phyloP scores from a whole-genome alignment of 805 yeast genomes.

The Lachancea meyersii region DNA sequence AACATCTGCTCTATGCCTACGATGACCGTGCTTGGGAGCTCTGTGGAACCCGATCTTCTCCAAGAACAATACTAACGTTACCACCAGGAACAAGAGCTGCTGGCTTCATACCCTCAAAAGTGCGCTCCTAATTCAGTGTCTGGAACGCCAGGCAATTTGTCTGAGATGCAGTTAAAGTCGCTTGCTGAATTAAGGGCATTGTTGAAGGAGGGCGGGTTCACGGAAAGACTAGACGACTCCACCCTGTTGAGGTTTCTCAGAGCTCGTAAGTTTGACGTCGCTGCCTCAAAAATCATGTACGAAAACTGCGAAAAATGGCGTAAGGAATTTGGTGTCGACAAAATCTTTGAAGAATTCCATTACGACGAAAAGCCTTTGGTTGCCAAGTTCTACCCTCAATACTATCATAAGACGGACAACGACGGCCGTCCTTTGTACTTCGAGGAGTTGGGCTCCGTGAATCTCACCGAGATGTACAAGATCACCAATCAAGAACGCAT shows the following conservation, averaged over 20 bases:
- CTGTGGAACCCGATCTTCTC: not conserved
- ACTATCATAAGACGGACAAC: constrained; percentile 92
- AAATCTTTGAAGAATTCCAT: constrained; percentile 78
- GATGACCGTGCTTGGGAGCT: no score
- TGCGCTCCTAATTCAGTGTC: constrained; percentile 56
- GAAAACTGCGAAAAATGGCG: constrained; percentile 90
- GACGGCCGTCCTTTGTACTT: constrained; percentile 96
- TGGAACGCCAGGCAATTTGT: constrained; percentile 79
- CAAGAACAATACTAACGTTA: constrained; percentile 3
- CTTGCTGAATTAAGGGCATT: constrained; percentile 53
- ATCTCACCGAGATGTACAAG: constrained; percentile 84
- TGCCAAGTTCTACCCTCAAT: constrained; percentile 89
- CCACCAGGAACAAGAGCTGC: constrained; percentile 24
- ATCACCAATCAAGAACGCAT: constrained; percentile 93
- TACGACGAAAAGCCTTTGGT: constrained; percentile 90
- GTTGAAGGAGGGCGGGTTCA: constrained; percentile 59
- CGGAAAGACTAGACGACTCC: constrained; percentile 81
- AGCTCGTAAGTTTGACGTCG: constrained; percentile 89
- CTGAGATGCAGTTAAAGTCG: constrained; percentile 57
- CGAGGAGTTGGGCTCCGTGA: constrained; percentile 90
- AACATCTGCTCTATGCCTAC: not conserved
- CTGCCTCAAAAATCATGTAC: constrained; percentile 75
- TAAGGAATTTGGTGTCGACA: constrained; percentile 75
- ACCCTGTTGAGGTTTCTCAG: constrained; percentile 78
- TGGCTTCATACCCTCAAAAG: constrained; percentile 63